Evolutionary conservation across 1,139 yeast species (phyloP).

Genomic region (Nakaseomyces bracarensis): DNA sequence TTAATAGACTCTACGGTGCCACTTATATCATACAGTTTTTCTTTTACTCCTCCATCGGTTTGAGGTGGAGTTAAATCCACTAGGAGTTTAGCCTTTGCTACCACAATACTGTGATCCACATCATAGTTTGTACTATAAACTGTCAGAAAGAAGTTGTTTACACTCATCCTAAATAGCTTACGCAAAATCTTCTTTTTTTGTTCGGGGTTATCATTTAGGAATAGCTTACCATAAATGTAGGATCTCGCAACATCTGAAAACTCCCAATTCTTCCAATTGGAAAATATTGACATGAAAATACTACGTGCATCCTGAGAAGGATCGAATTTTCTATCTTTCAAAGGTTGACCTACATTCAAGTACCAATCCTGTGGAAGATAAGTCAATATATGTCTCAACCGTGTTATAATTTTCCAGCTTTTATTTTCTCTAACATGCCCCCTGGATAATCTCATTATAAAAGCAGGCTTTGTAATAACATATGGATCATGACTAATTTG

Average conservation of each 20-base stretch:
- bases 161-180: slow-evolving; percentile 18
- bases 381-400: slow-evolving; percentile 64
- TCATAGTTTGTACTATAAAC: slow-evolving; percentile 22
- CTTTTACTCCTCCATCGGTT: slow-evolving; percentile 10
- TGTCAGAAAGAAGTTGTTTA: slow-evolving; percentile 22
- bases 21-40: slow-evolving; percentile 18
- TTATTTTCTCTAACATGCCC: slow-evolving; percentile 74
- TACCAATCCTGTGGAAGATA: slow-evolving; percentile 53
- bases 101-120: slow-evolving; percentile 22
- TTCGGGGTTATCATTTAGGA: slow-evolving; percentile 15
- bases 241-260: slow-evolving; percentile 50
- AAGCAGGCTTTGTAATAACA: slow-evolving; percentile 83
- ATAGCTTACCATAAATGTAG: slow-evolving; percentile 39
- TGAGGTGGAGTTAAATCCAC: slow-evolving; percentile 16
- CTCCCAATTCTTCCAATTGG: slow-evolving; percentile 93
- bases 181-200: slow-evolving; percentile 18
- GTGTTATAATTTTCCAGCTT: slow-evolving; percentile 78
- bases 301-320: slow-evolving; percentile 47
- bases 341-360: slow-evolving; percentile 19
- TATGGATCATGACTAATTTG: slow-evolving; percentile 76
- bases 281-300: slow-evolving; percentile 50
- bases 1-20: slow-evolving; percentile 21
- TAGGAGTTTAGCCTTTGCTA: slow-evolving; percentile 18
- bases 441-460: slow-evolving; percentile 59
- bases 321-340: slow-evolving; percentile 21